These are phyloP conservation scores for Chytriomyces sp. DNA, from an alignment of 192 early-diverging fungal genomes.

Conservation along the genomic window DNA sequence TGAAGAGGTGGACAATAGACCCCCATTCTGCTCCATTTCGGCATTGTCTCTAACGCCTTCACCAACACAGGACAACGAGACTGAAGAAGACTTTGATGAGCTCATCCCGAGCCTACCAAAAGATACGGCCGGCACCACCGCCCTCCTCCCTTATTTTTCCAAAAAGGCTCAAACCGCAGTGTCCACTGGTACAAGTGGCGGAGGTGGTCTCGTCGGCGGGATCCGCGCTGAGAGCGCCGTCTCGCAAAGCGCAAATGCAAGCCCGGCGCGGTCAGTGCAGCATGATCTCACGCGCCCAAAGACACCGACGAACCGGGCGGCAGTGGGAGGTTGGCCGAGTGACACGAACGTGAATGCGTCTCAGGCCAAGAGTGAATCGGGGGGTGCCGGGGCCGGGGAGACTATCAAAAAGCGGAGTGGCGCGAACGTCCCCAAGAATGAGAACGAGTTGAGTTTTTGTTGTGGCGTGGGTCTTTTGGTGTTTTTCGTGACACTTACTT, in stretches of 20 bases:
- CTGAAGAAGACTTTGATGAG: constrained; percentile 28
- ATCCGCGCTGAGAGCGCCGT: no score
- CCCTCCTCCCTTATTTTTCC: background rate
- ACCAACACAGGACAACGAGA: constrained; percentile 22
- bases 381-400: background rate
- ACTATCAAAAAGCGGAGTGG: background rate
- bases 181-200: background rate
- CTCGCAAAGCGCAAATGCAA: background rate
- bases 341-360: background rate
- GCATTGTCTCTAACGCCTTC: background rate
- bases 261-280: background rate
- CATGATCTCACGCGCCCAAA: constrained; percentile 10
- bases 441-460: constrained; percentile 26
- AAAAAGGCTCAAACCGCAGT: background rate
- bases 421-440: constrained; percentile 16
- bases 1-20: constrained; percentile 42
- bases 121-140: constrained; percentile 11
- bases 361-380: background rate
- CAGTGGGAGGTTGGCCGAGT: background rate
- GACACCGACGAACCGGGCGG: constrained; percentile 4
- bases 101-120: background rate
- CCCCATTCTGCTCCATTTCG: constrained; percentile 2
- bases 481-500: background rate
- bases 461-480: background rate
- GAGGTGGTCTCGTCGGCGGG: no score